Conservation (phyloP, 2,329 filamentous ascomycete genomes). For the Penicillium psychrosexuale region DNA sequence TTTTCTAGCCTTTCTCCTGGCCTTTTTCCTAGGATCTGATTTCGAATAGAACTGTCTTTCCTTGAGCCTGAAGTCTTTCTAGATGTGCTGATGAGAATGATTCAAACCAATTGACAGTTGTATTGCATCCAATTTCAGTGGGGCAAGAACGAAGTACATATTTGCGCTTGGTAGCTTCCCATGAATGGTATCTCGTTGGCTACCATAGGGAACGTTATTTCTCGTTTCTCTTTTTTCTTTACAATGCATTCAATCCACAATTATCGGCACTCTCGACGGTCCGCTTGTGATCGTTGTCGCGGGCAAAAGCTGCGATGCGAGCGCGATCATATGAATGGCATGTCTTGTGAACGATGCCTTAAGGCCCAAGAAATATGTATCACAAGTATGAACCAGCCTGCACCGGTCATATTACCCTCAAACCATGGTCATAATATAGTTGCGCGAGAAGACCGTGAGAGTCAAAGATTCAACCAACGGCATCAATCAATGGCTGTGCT, state of each 20-base stretch:
- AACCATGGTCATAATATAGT: background rate
- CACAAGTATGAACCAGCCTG: slow-evolving; percentile 18
- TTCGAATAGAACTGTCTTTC: background rate
- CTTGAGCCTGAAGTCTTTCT: slow-evolving; percentile 1
- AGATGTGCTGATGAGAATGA: background rate
- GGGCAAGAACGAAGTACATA: background rate
- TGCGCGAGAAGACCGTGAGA: slow-evolving; percentile 1
- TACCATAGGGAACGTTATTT: background rate
- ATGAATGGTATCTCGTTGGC: background rate
- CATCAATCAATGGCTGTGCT: slow-evolving; percentile 11
- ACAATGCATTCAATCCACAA: slow-evolving; percentile 19
- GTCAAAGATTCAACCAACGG: background rate
- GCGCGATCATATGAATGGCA: slow-evolving; percentile 19
- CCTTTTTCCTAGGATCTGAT: background rate
- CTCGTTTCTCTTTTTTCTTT: too few species aligned
- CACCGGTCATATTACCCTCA: slow-evolving; percentile 3
- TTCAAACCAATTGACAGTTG: background rate
- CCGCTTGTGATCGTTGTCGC: slow-evolving; percentile 25
- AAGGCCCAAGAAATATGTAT: slow-evolving; percentile 25
- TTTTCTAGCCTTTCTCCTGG: background rate
- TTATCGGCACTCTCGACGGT: slow-evolving; percentile 24
- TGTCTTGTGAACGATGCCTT: slow-evolving; percentile 24
- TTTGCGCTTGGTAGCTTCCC: background rate
- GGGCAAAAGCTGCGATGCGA: slow-evolving; percentile 26
- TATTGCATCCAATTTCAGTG: background rate